Evolutionary conservation across 352 stramenopile genomes (phyloP).

Genomic region (Globisporangium carolinianum): DNA sequence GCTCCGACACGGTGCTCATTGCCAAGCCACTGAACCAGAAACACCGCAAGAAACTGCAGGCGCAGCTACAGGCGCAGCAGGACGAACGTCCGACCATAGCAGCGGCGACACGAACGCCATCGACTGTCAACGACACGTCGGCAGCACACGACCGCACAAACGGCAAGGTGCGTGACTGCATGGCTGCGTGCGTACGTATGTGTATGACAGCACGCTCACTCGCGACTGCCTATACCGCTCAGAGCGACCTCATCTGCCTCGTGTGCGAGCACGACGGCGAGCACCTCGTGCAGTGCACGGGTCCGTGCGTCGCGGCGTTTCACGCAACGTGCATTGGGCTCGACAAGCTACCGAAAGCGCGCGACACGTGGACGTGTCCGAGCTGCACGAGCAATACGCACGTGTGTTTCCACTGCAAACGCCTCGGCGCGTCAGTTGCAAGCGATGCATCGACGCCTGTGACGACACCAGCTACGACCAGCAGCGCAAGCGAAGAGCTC

Average conservation of each 20-base stretch:
- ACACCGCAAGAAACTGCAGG: conserved; percentile 50
- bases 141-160: neutral
- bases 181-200: neutral
- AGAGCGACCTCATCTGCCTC: conserved; percentile 63
- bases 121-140: neutral
- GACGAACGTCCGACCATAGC: neutral
- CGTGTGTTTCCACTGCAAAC: conserved; percentile 81
- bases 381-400: conserved; percentile 47
- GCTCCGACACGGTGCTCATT: conserved; percentile 72
- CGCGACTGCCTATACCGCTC: neutral
- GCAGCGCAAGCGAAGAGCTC: conserved; percentile 2
- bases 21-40: conserved; percentile 57
- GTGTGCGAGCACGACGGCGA: conserved; percentile 56
- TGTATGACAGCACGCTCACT: neutral
- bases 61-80: conserved; percentile 34
- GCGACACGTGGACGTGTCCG: conserved; percentile 45
- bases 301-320: conserved; percentile 71
- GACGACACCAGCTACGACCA: neutral
- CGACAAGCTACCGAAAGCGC: neutral
- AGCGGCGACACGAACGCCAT: neutral
- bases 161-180: neutral
- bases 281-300: conserved; percentile 36
- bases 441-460: conserved; percentile 1
- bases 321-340: conserved; percentile 39
- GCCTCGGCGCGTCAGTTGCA: conserved; percentile 25